Evolutionary conservation across 345 rosid genomes (phyloP).

Genomic region (Euclidium syriacum): DNA sequence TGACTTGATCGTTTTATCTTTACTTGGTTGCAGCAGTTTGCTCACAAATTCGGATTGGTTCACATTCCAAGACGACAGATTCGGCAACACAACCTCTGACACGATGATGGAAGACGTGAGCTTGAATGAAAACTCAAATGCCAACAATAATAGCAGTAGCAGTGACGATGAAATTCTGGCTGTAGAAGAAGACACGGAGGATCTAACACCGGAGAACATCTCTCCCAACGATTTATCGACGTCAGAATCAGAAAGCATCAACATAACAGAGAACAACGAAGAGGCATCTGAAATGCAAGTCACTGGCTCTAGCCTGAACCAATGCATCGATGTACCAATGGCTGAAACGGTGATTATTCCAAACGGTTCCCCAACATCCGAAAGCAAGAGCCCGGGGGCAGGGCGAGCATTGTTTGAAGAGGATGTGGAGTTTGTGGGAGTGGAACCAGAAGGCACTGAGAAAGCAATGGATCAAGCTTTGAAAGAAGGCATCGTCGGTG

Average conservation of each 20-base stretch:
- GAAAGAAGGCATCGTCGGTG: constrained; percentile 92
- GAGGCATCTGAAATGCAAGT: constrained; percentile 57
- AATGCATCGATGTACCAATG: constrained; percentile 47
- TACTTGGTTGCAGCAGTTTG: constrained; percentile 47
- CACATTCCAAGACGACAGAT: constrained; percentile 83
- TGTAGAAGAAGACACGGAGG: constrained; percentile 86
- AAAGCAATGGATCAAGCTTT: constrained; percentile 95
- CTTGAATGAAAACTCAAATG: constrained; percentile 55
- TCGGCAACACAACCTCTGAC: constrained; percentile 44
- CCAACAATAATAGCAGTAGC: constrained; percentile 75
- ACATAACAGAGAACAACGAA: constrained; percentile 27
- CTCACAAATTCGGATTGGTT: constrained; percentile 98
- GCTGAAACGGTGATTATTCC: constrained; percentile 45
- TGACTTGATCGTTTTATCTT: background rate
- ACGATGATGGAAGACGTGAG: constrained; percentile 60
- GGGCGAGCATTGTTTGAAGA: constrained; percentile 88
- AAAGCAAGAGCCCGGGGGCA: constrained; percentile 37
- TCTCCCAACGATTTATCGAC: constrained; percentile 2
- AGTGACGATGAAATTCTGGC: constrained; percentile 94
- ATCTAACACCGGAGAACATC: too few species aligned
- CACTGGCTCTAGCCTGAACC: constrained; percentile 61
- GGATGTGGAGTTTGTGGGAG: constrained; percentile 94
- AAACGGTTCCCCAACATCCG: constrained; percentile 51
- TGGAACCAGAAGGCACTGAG: constrained; percentile 83
- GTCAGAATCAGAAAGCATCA: constrained; percentile 28